phyloP scores from a whole-genome alignment of 768 basidiomycete species.

The Gelatoporia subvermispora region DNA sequence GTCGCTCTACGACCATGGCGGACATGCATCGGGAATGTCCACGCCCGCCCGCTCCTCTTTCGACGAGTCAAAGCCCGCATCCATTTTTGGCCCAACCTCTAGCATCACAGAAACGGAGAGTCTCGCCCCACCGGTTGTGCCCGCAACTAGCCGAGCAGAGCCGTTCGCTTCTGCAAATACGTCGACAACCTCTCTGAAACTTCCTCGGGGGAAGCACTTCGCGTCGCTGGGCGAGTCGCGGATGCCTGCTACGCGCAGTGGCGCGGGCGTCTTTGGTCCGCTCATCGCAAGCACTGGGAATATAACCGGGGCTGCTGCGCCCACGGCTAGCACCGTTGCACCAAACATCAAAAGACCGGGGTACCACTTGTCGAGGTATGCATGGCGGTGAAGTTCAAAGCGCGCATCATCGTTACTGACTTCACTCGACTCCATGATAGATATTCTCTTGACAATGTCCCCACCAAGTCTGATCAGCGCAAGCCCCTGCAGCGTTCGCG shows the following conservation, averaged over 20 bases:
- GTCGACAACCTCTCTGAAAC: conserved; percentile 6
- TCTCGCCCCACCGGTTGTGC: too few relatives aligned
- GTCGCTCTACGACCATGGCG: conserved; percentile 50
- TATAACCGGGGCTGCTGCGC: conserved; percentile 57
- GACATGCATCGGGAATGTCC: conserved; percentile 19
- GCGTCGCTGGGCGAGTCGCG: conserved; percentile 13
- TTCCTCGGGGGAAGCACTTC: conserved; percentile 9
- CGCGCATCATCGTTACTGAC: neutral
- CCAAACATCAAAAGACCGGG: conserved; percentile 62
- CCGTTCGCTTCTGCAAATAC: neutral
- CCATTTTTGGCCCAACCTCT: conserved; percentile 8
- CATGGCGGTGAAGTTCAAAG: neutral
- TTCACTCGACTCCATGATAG: conserved; percentile 6
- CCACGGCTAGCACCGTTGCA: conserved; percentile 40
- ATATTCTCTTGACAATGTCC: conserved; percentile 24
- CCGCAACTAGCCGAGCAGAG: neutral
- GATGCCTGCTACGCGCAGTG: conserved; percentile 38
- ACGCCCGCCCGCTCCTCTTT: conserved; percentile 17
- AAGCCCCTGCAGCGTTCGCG: conserved; percentile 10
- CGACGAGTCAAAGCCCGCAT: conserved; percentile 16
- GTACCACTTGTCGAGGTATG: conserved; percentile 59
- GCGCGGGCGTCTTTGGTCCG: conserved; percentile 63
- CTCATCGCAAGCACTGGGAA: conserved; percentile 68
- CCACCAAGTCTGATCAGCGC: neutral
- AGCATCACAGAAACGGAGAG: neutral